Evolutionary conservation across 768 basidiomycete genomes (phyloP), one percentile per base, ranked within the genome.

Genomic region (Leccinellum albellum): DNA sequence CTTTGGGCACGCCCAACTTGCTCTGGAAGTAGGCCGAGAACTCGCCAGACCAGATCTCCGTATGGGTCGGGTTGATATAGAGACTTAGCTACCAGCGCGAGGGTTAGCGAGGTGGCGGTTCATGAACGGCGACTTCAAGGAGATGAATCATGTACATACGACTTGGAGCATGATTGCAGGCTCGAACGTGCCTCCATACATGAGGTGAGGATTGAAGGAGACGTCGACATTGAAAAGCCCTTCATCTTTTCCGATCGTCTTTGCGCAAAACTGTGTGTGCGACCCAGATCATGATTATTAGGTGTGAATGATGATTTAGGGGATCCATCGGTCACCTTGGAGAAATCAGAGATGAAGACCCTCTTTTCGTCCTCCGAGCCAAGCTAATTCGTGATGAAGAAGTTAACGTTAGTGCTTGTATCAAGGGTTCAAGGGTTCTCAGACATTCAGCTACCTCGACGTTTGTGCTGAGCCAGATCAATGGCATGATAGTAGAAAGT

Each of bases 101-200:
- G 13, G 24, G 35, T 37, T 32, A 61, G 48, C 21, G 28, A 31
- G n/a, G 14, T 14, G 26, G 17, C 15, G 14, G 21, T 1, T 20
- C 42, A 20, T 23, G 42, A 44, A 44, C 8, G 21, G 13, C 2
- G 33, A 47, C 17, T 5, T 28, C 20, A 6, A 26, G 8, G 6
- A 6, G 1, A 44, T 31, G 35, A 35, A 35, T 35, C 33, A 17
- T 35, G 35, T n/a, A 75, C 86, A 53, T 57, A 89, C 88, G 57
- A 87, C 72, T 47, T 68, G 70, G 53, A 89, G 71, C 50, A 79
- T 73, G 70, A 87, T 81, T 4, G 86, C 83, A 20, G 87, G 87
- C 15, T 88, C 86, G 53, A 86, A 80, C 4, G 81, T 80, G 14
- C 87, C 87, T 20, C 61, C 75, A 64, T 83, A 88, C 3, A 83